Percentiles rank a stretch among this genome's conserved stretches.
Conservation (phyloP, 2,329 filamentous ascomycete genomes). For the Sarocladium kiliense region DNA sequence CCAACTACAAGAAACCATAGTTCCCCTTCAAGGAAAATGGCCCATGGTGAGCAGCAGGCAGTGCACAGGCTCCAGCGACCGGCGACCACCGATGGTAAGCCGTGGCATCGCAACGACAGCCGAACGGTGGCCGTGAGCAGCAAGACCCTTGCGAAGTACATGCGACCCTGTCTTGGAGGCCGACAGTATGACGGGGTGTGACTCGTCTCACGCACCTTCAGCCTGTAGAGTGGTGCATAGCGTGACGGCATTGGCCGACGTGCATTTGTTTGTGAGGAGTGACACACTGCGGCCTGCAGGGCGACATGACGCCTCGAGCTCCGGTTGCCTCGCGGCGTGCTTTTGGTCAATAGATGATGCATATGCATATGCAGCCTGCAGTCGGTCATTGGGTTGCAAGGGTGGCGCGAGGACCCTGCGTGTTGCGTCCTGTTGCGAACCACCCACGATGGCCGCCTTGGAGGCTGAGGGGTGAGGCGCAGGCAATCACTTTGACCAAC, state of each 20-base stretch:
- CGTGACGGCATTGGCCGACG: neutral
- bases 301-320: neutral
- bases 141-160: neutral
- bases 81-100: neutral
- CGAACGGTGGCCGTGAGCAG: neutral
- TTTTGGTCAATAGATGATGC: neutral
- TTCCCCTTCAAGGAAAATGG: neutral
- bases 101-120: neutral
- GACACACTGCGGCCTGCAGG: neutral
- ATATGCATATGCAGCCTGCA: neutral
- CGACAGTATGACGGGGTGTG: neutral
- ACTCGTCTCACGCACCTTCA: neutral
- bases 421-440: neutral
- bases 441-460: neutral
- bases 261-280: neutral
- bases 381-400: neutral
- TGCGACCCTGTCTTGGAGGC: neutral
- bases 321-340: neutral
- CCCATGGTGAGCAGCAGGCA: neutral
- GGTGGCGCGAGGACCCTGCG: neutral
- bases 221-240: neutral
- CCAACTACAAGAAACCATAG: neutral
- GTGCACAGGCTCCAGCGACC: neutral
- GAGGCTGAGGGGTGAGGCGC: slow-evolving; percentile 4
- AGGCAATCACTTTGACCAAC: neutral